Evolutionary conservation across 768 basidiomycete species (phyloP), one percentile per base, ranked within the genome.

Genomic region (Tremella yokohamensis): DNA sequence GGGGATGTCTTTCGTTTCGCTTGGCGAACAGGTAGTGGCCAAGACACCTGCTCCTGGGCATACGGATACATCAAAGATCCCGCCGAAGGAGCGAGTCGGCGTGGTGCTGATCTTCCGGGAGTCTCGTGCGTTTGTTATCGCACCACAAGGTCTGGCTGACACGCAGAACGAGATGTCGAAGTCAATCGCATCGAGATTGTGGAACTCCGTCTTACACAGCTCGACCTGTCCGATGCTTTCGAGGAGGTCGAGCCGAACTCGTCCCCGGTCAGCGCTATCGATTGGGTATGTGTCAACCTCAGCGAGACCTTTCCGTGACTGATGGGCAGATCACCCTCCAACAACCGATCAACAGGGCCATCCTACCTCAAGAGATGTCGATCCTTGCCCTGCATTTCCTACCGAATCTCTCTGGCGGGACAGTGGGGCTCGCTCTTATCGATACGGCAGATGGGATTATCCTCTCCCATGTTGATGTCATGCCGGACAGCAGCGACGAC

Each of bases 361-460:
- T 38, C 9, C 16, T 26, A 7, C n/a, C 51, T 40, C 8, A 38
- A 52, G 19, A 29, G 12, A 56, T 53, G 3, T 29, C 60, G 9
- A 60, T 70, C n/a, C 20, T 62, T n/a, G 42, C 66, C 18, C 24
- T 67, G 18, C n/a, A 24, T n/a, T 63, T 61, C 11, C 42, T 67
- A 8, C 54, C 54, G 2, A 37, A 58, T 19, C n/a, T 70, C 8
- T 34, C 52, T 15, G 52, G 57, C 8, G 19, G 55, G 15, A 53
- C 61, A 4, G 37, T 63, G n/a, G 48, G 56, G 3, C 40, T 70
- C 16, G 63, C 65, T 2, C 8, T 67, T 0, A 12, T 70, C 2
- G 55, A 51, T 12, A 26, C 44, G 0, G 40, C 56, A 19, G n/a
- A 18, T n/a, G 61, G 59, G 0, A 8, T 56, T 3, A 49, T 48